phyloP scores from a whole-genome alignment of 2,329 filamentous ascomycete species.

The Penicillium sp. region DNA sequence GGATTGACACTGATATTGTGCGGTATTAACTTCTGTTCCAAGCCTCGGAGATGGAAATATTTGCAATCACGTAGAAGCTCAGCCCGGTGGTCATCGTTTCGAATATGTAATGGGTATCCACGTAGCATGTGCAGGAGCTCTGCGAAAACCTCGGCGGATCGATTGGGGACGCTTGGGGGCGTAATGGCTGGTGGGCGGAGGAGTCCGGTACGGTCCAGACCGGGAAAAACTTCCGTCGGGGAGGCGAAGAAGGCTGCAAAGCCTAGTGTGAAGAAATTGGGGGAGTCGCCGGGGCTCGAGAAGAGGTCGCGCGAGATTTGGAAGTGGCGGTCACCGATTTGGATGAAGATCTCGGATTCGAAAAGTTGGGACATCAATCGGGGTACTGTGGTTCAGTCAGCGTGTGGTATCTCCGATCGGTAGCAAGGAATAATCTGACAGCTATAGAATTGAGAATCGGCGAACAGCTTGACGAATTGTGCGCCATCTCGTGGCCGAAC shows the following conservation, averaged over 20 bases:
- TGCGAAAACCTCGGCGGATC: conserved; percentile 78
- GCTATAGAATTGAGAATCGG: conserved; percentile 93
- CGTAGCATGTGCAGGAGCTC: conserved; percentile 79
- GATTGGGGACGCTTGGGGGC: conserved; percentile 76
- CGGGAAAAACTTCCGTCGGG: conserved; percentile 79
- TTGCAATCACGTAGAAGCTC: conserved; percentile 80
- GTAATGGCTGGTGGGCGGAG: conserved; percentile 83
- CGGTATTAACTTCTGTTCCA: conserved; percentile 83
- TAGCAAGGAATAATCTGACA: conserved; percentile 50
- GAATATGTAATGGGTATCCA: conserved; percentile 78
- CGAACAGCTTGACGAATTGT: conserved; percentile 89
- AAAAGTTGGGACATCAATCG: conserved; percentile 87
- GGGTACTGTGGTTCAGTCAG: conserved; percentile 63
- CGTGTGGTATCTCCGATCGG: background rate
- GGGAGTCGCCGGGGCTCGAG: conserved; percentile 79
- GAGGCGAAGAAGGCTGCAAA: conserved; percentile 85
- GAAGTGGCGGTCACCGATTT: conserved; percentile 83
- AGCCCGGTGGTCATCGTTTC: conserved; percentile 71
- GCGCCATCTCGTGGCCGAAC: conserved; percentile 75
- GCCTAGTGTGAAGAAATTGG: conserved; percentile 92
- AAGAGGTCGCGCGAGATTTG: conserved; percentile 88
- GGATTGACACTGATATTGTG: conserved; percentile 76
- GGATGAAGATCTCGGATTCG: conserved; percentile 87
- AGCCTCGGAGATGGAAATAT: conserved; percentile 88
- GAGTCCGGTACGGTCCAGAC: conserved; percentile 73